Base-by-base conservation (phyloP, 306 rosid species). In the Inga leiocalycina region DNA sequence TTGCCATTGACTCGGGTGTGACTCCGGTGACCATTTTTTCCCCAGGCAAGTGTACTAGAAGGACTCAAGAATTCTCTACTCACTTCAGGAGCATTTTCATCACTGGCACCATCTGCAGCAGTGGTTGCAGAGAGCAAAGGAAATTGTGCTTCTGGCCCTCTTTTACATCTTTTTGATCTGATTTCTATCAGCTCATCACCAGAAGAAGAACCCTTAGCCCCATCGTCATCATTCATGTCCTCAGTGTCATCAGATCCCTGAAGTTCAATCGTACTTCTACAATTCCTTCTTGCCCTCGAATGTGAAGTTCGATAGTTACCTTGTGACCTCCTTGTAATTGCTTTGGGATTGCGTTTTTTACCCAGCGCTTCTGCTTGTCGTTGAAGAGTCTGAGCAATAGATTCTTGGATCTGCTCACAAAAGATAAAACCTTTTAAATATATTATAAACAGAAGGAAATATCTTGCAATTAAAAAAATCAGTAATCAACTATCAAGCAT, bases 11-110 rank as follows among this genome's bases (percentile, higher is more conserved):
- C 88, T 57, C 97, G 83, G 44, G 88, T 92, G 86, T 89, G 89
- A 76, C 97, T 92, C 68, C 97, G 86, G 83, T 87, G 86, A 51
- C 97, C 97, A 78, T 88, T 88, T 85, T 89, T 90, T 11, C 94
- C 97, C 97, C 97, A 92, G 10, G 94, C 83, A 79, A 90, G 88
- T 81, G 90, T 88, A 51, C 65, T 19, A n/a, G 93, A 84, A 45
- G 87, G 80, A 80, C 88, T 79, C 46, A 79, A 20, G 84, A 70
- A 65, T 78, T 89, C 92, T 82, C 83, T 86, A 71, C 66, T 77
- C 56, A 80, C 84, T 76, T 90, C 94, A 62, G 82, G 74, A 46
- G 86, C 90, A 71, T 89, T 88, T 67, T 86, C 94, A 65, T 88
- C 86, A 75, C 87, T 81, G 64, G 86, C 83, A 44, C 84, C 89